These are phyloP conservation scores for Exophiala sp. DNA, from an alignment of 2,329 filamentous ascomycete genomes.

Conservation along the genomic window DNA sequence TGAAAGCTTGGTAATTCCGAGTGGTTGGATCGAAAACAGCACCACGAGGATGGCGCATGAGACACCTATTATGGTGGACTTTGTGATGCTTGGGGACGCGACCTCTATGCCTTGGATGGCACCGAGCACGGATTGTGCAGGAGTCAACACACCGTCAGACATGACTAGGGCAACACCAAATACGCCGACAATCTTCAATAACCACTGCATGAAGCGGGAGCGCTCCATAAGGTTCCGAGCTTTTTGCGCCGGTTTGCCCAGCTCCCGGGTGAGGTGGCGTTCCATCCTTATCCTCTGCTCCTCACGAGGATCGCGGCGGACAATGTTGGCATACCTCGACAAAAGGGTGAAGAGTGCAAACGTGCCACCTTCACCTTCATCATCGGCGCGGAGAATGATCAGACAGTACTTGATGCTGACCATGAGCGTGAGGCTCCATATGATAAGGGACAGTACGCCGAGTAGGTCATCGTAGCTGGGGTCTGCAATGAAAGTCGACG, in stretches of 20 bases:
- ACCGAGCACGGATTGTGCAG: constrained; percentile 53
- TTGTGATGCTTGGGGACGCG: constrained; percentile 43
- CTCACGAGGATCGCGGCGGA: constrained; percentile 48
- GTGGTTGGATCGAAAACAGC: constrained; percentile 50
- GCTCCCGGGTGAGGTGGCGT: constrained; percentile 41
- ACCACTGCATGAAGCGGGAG: constrained; percentile 40
- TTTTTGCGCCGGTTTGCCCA: constrained; percentile 39
- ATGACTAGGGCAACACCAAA: constrained; percentile 51
- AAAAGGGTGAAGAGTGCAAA: constrained; percentile 51
- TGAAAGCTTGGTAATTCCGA: constrained; percentile 49
- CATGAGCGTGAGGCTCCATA: constrained; percentile 53
- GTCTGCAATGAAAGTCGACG: constrained; percentile 45
- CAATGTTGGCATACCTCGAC: constrained; percentile 49
- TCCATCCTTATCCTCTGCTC: constrained; percentile 45
- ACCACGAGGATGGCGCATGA: constrained; percentile 50
- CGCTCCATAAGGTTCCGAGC: constrained; percentile 46
- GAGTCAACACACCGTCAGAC: constrained; percentile 52
- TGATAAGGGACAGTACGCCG: constrained; percentile 50
- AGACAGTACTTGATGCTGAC: constrained; percentile 54
- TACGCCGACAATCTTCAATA: constrained; percentile 50
- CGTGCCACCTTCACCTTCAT: constrained; percentile 54
- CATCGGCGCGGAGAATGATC: constrained; percentile 50
- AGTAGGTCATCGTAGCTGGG: constrained; percentile 46
- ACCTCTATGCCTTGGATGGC: constrained; percentile 51
- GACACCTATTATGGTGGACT: constrained; percentile 45